Evolutionary conservation across 805 yeast species (phyloP).

Genomic region (Blastobotrys americana): DNA sequence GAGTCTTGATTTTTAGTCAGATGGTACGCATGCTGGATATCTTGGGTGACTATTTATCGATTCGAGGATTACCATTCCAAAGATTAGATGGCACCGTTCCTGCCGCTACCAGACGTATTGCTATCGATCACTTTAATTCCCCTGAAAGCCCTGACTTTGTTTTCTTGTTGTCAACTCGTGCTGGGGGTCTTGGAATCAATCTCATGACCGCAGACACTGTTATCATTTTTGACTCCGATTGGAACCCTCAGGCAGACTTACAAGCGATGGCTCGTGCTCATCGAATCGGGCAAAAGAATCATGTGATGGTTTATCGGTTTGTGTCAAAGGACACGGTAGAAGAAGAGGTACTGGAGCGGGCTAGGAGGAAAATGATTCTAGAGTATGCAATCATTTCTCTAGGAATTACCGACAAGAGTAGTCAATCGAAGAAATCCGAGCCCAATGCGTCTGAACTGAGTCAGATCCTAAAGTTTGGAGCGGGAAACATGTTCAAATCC

Average conservation of each 20-base stretch:
- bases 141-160: conserved; percentile 89
- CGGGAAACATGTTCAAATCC: conserved; percentile 97
- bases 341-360: conserved; percentile 94
- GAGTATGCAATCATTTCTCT: conserved; percentile 96
- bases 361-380: conserved; percentile 94
- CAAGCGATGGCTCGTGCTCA: conserved; percentile 99
- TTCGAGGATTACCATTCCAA: conserved; percentile 84
- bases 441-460: conserved; percentile 80
- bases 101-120: conserved; percentile 83
- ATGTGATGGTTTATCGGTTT: conserved; percentile 93
- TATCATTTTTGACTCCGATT: conserved; percentile 93
- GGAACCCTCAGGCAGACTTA: conserved; percentile 99
- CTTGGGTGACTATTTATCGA: conserved; percentile 82
- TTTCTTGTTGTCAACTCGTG: conserved; percentile 86
- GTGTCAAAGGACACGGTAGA: conserved; percentile 98
- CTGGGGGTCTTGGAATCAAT: conserved; percentile 98
- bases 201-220: conserved; percentile 99
- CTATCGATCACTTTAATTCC: conserved; percentile 94
- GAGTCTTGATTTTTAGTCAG: conserved; percentile 91
- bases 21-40: conserved; percentile 97
- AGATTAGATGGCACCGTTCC: conserved; percentile 96
- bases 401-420: conserved; percentile 78
- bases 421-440: conserved; percentile 47
- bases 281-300: conserved; percentile 98
- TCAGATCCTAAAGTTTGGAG: conserved; percentile 95